Percentiles rank a stretch among this genome's conserved stretches.
These are phyloP conservation scores for Drosera spatulata DNA, from an alignment of 179 eudicot genomes.

Conservation along the genomic window DNA sequence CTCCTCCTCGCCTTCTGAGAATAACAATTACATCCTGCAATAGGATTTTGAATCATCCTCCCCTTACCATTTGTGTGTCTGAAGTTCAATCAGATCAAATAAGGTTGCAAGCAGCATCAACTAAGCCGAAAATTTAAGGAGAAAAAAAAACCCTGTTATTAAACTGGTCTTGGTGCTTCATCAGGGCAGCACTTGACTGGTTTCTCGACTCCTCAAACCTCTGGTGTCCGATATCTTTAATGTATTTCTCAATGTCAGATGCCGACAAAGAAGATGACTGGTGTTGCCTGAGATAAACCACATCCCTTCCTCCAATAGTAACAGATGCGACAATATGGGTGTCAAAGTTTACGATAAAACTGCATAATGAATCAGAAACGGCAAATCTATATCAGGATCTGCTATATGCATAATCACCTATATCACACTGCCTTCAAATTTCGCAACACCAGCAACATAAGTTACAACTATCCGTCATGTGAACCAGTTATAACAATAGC, in stretches of 20 bases:
- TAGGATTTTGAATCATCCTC: conserved; percentile 1
- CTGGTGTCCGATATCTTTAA: conserved; percentile 84
- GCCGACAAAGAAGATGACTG: conserved; percentile 76
- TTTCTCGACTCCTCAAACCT: conserved; percentile 55
- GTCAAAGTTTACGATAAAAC: conserved; percentile 93
- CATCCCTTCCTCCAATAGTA: conserved; percentile 94
- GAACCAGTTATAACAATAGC: background rate
- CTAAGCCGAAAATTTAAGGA: too few species aligned
- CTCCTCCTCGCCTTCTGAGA: conserved; percentile 98
- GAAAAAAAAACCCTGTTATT: conserved; percentile 11
- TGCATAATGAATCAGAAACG: conserved; percentile 24
- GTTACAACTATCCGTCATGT: too few species aligned
- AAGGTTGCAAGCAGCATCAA: too few species aligned
- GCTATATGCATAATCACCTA: too few species aligned
- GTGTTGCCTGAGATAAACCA: conserved; percentile 87
- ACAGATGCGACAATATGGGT: conserved; percentile 86
- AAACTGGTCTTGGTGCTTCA: conserved; percentile 95
- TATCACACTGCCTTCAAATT: too few species aligned
- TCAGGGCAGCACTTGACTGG: conserved; percentile 51
- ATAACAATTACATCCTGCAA: conserved; percentile 95
- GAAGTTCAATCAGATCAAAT: too few species aligned
- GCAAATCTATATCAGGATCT: too few species aligned
- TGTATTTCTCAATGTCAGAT: conserved; percentile 70
- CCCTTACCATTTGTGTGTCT: too few species aligned
- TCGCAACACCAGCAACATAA: too few species aligned